Percentiles rank a stretch among this genome's conserved stretches.
Evolutionary conservation across 2,329 filamentous ascomycete species (phyloP).

Genomic region (Helminthosporium solani): DNA sequence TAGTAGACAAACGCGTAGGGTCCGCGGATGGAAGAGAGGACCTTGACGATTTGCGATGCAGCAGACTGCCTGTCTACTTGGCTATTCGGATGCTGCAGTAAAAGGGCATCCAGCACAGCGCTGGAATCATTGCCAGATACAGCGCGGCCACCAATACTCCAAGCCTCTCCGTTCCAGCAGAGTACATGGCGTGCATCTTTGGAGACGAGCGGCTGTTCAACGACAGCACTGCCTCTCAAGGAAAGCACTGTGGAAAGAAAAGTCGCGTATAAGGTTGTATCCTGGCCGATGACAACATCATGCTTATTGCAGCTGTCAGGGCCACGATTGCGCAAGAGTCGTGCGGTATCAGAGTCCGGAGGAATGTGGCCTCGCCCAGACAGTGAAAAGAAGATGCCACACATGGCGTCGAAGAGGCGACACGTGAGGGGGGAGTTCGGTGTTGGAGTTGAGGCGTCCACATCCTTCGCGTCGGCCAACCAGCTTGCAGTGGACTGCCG

Average conservation of each 20-base stretch:
- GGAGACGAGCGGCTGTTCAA: constrained; percentile 71
- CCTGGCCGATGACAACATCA: constrained; percentile 13
- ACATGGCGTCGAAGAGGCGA: constrained; percentile 31
- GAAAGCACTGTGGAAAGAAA: constrained; percentile 88
- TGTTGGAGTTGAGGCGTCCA: constrained; percentile 6
- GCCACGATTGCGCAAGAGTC: constrained; percentile 35
- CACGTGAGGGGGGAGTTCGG: constrained; percentile 4
- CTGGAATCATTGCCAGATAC: constrained; percentile 79
- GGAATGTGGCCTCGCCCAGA: constrained; percentile 27
- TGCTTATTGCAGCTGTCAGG: constrained; percentile 30
- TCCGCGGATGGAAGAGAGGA: constrained; percentile 51
- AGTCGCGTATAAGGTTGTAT: constrained; percentile 49
- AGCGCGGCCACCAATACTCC: constrained; percentile 63
- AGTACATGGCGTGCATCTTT: constrained; percentile 62
- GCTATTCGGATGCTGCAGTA: background rate
- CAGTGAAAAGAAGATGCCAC: constrained; percentile 56
- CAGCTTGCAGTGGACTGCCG: background rate
- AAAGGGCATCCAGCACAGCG: constrained; percentile 61
- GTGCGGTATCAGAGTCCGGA: constrained; percentile 25
- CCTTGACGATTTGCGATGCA: constrained; percentile 16
- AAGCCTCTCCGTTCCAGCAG: constrained; percentile 98
- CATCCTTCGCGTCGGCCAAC: background rate
- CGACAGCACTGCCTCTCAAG: constrained; percentile 72
- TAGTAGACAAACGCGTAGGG: constrained; percentile 90
- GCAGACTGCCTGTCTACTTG: constrained; percentile 2